Base-by-base conservation (phyloP, 2,329 filamentous ascomycete species). In the Phialophora tarda region DNA sequence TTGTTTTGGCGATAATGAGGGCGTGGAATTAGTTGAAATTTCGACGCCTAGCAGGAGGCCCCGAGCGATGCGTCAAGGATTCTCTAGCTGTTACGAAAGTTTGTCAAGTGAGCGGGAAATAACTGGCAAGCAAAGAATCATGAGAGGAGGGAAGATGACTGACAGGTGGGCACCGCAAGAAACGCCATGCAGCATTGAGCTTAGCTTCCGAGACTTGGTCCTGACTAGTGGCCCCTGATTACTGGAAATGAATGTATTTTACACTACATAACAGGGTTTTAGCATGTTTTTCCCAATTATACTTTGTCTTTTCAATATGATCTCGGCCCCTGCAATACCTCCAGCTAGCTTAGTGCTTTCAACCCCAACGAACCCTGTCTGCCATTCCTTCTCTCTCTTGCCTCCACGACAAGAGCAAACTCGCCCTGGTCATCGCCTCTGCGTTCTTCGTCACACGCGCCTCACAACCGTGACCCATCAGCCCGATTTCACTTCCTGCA, bases 371-470 rank as follows among this genome's bases (percentile, higher is more conserved):
- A 24, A 28, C 21, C 48, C 48, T 28, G 21, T 51, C 10, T 1
- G 3, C 24, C 48, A 10, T 51, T 11, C 21, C 21, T 11, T 26
- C 48, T 26, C 24, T 28, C 23, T 12, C 10, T 8, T 26, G 21
- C 24, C 55, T 26, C 17, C 23, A n/a, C 58, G 44, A 23, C 28
- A 44, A 44, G 58, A 61, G 59, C 59, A 61, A 54, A 21, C 28
- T 34, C 34, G 30, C 48, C 41, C 50, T 55, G 57, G 48, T 50
- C 57, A 54, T 47, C 38, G 32, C 57, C 32, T 26, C 24, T 51
- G 34, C 63, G 63, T 38, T 48, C 32, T 64, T 57, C 53, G 62
- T 64, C 47, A 60, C 51, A 56, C 60, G 53, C 62, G 30, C 48
- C 54, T 48, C 48, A 26, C 62, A 50, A 47, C 53, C 53, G 24